A percentile compares a stretch with the other conserved stretches of the same genome.
These are phyloP conservation scores for Trichocladium antarcticum DNA, from an alignment of 495 filamentous ascomycete species.

Conservation along the genomic window DNA sequence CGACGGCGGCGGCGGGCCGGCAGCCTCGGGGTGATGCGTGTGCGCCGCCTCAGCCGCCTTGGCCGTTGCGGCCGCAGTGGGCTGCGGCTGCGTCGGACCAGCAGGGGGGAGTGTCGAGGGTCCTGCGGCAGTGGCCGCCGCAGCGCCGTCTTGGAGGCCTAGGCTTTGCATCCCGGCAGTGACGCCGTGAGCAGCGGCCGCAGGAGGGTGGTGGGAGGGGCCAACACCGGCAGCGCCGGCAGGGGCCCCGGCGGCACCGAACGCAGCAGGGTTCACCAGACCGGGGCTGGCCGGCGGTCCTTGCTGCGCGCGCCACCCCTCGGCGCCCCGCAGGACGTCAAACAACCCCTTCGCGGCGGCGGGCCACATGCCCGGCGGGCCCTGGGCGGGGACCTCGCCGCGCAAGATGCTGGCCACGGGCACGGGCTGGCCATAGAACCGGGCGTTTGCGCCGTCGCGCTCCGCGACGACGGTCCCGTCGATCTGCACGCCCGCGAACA, in stretches of 20 bases:
- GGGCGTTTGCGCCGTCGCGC: constrained; percentile 68
- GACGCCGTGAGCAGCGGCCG: neutral
- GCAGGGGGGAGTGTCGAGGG: constrained; percentile 4
- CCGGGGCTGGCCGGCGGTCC: neutral
- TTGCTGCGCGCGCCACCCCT: constrained; percentile 18
- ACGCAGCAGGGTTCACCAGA: neutral
- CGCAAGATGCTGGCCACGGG: constrained; percentile 54
- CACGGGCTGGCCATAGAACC: constrained; percentile 58
- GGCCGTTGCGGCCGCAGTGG: constrained; percentile 4
- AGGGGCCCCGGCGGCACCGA: neutral
- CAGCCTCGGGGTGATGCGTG: neutral
- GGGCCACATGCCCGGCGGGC: constrained; percentile 20
- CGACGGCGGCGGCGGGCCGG: constrained; percentile 7
- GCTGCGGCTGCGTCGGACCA: neutral
- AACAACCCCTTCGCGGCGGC: constrained; percentile 14
- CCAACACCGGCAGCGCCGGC: neutral
- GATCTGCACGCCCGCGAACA: constrained; percentile 67
- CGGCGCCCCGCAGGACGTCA: constrained; percentile 21
- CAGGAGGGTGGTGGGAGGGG: no score
- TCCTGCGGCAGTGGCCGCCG: constrained; percentile 3
- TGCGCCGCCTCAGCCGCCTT: constrained; percentile 22
- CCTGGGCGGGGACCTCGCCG: constrained; percentile 42
- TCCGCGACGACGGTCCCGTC: constrained; percentile 72
- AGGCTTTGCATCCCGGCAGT: constrained; percentile 7
- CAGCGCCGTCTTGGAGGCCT: no score